Evolutionary conservation across 2,329 filamentous ascomycete species (phyloP), one percentile per base, ranked within the genome.

Genomic region (Lojkania enalia): DNA sequence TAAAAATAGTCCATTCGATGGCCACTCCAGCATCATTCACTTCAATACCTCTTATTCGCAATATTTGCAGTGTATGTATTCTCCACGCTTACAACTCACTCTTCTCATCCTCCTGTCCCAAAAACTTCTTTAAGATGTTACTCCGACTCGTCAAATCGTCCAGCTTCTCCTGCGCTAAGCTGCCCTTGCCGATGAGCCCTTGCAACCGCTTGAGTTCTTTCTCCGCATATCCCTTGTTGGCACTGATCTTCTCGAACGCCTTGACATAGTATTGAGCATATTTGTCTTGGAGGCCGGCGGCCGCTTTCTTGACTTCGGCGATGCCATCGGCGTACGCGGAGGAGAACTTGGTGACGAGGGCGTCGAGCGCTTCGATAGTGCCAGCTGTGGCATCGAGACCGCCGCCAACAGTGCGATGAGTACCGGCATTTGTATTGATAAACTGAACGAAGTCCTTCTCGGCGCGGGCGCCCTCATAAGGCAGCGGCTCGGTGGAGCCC

Each of bases 241-340:
- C 78, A 67, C 77, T 79, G 53, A 94, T 76, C 83, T 96, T 97
- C 69, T 88, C 83, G 49, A 94, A 87, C 42, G 95, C 90, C 69
- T 88, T 89, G 69, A 94, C 78, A 72, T 99, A 97, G 82, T 99
- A 99, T 73, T 91, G 81, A 35, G 89, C 89, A 66, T 92, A 95
- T 77, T 88, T 89, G 71, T 86, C 84, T 74, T 86, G 82, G 40
- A 94, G 70, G 39, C 73, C 76, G 58, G 80, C 79, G 16, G 85
- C 85, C 49, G 83, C 81, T 75, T 86, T 86, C 76, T 86, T 85
- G 41, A 87, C 78, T 72, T 95, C 86, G 32, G 78, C 78, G 23
- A 82, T 77, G 16, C 90, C 81, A 33, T 81, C 76, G 39, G 63
- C 75, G 38, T 84, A 84, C 35, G 83, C 83, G 12, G 81, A 80